phyloP scores from a whole-genome alignment of 495 filamentous ascomycete genomes.

The Hapsidospora chrysogenum region DNA sequence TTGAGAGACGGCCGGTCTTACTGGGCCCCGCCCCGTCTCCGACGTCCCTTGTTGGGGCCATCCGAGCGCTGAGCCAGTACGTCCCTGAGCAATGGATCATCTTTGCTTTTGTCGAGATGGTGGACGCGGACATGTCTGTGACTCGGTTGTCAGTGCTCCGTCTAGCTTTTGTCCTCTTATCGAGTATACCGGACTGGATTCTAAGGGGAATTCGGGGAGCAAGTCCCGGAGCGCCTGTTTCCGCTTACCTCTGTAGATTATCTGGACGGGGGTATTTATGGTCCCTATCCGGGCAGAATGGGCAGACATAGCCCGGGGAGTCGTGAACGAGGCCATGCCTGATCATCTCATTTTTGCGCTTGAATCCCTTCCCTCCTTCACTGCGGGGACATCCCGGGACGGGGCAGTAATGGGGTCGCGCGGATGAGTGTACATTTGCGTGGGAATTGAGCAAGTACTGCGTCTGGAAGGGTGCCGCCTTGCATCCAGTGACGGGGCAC shows the following conservation, averaged over 20 bases:
- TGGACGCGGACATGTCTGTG: conserved; percentile 75
- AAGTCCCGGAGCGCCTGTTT: background rate
- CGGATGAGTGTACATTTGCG: conserved; percentile 86
- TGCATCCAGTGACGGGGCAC: conserved; percentile 54
- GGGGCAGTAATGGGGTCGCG: conserved; percentile 81
- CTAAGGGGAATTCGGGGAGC: background rate
- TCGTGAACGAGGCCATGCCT: conserved; percentile 89
- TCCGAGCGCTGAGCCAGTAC: conserved; percentile 72
- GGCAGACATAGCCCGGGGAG: conserved; percentile 92
- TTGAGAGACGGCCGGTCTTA: no score
- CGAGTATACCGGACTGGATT: background rate
- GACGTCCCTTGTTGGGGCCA: conserved; percentile 66
- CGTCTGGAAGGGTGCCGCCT: conserved; percentile 76
- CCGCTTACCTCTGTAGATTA: conserved; percentile 87
- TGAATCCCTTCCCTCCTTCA: conserved; percentile 85
- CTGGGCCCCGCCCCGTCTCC: conserved; percentile 50
- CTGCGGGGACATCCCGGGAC: conserved; percentile 62
- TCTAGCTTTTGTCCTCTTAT: background rate
- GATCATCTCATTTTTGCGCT: conserved; percentile 99
- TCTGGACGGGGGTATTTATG: conserved; percentile 95
- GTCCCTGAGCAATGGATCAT: conserved; percentile 61
- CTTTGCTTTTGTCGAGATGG: conserved; percentile 72
- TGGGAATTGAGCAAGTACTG: conserved; percentile 77
- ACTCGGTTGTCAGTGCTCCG: conserved; percentile 1
- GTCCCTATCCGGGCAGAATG: conserved; percentile 89